A percentile compares a stretch with the other conserved stretches of the same genome.
Conservation (phyloP, 1,284 basidiomycete genomes). For the Rhodotorula sp. region DNA sequence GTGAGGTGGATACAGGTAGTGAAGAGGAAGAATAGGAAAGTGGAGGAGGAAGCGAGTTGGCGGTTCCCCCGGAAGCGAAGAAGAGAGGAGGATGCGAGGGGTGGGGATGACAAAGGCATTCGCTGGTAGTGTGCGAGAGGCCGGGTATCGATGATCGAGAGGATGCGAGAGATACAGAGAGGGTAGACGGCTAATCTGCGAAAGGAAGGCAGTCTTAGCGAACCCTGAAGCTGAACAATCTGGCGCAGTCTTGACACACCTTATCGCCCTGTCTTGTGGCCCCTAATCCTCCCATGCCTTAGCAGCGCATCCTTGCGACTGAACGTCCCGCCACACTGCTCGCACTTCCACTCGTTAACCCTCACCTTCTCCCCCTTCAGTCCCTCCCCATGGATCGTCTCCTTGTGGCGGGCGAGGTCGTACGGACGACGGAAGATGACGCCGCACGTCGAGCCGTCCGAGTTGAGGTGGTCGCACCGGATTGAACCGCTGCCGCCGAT, state of each 20-base stretch:
- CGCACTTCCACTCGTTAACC: conserved; percentile 36
- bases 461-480: conserved; percentile 23
- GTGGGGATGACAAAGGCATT: too few relatives aligned
- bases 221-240: too few relatives aligned
- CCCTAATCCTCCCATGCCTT: conserved; percentile 29
- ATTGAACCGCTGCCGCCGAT: conserved; percentile 12
- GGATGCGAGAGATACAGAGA: too few relatives aligned
- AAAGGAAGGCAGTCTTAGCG: too few relatives aligned
- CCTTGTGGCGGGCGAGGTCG: conserved; percentile 36
- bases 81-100: too few relatives aligned
- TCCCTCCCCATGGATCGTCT: conserved; percentile 36
- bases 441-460: conserved; percentile 30
- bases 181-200: too few relatives aligned
- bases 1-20: too few relatives aligned
- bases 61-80: too few relatives aligned
- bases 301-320: conserved; percentile 39
- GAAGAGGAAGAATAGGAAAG: too few relatives aligned
- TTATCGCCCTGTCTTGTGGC: conserved; percentile 16
- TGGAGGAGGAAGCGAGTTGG: too few relatives aligned
- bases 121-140: too few relatives aligned
- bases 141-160: too few relatives aligned
- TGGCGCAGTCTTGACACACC: not conserved
- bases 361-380: conserved; percentile 20
- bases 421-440: conserved; percentile 38
- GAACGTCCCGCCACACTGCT: conserved; percentile 33